Evolutionary conservation across 2,329 filamentous ascomycete species (phyloP), one percentile per base, ranked within the genome.

Genomic region (Zymoseptoria ardabiliae): DNA sequence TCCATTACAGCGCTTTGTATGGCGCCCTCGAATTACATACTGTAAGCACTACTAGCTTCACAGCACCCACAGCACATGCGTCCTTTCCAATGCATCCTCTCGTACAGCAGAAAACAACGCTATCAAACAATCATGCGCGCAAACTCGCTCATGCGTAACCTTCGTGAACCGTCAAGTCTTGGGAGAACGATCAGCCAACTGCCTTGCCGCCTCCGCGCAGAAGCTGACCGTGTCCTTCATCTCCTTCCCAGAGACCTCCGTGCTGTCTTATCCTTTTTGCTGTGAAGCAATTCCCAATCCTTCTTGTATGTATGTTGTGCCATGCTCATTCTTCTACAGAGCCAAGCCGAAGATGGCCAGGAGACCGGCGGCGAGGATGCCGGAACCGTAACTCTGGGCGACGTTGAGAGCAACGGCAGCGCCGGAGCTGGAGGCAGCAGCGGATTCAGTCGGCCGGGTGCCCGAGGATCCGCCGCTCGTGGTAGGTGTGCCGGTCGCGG

Each of bases 271-370:
- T 53, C 13, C 22, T 53, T 35, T 17, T 21, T 48, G 23, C 23
- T 20, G 30, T 22, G 41, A 55, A 25, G 35, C 53, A 45, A 52
- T 20, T 28, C 28, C 51, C 51, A 53, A 53, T 25, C 13, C 20
- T 53, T 23, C 3, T n/a, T 51, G 13, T 51, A 19, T 51, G 50
- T 45, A 17, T 45, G 13, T 41, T 41, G 11, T 45, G 6, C 35
- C 20, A 22, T 9, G 19, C 51, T 5, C 22, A 6, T 11, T 53
- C 51, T 22, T 28, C 11, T 82, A 87, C 71, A 87, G 72, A 62
- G 83, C 75, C 62, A 85, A 71, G 63, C 82, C 82, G 68, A 86
- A 82, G 57, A 82, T 73, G 55, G 80, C 78, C 59, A 83, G 74
- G 63, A 85, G 72, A 68, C 79, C 80, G 61, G 79, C 79, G 54